A percentile compares a stretch with the other conserved stretches of the same genome.
Evolutionary conservation across 139 green algal genomes (phyloP).

Genomic region (Eudorina sp.): DNA sequence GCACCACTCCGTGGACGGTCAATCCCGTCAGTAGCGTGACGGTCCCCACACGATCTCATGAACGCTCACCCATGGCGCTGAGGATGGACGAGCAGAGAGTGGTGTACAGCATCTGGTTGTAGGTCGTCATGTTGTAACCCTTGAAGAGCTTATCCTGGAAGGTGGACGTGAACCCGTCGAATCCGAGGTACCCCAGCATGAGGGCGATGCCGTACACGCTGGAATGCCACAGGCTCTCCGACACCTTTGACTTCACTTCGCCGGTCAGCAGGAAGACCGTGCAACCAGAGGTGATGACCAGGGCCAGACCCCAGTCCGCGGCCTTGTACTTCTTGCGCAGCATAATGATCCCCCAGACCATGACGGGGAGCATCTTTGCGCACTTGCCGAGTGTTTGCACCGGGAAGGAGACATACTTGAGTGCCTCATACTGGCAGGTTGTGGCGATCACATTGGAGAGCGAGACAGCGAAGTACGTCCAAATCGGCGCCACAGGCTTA

Average conservation of each 20-base stretch:
- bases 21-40: too few relatives aligned
- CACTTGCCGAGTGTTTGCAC: slow-evolving; percentile 96
- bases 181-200: slow-evolving; percentile 95
- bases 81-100: slow-evolving; percentile 78
- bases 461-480: slow-evolving; percentile 84
- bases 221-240: slow-evolving; percentile 49
- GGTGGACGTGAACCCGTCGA: slow-evolving; percentile 98
- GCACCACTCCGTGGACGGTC: too few relatives aligned
- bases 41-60: too few relatives aligned
- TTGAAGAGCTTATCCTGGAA: slow-evolving; percentile 96
- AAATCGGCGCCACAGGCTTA: slow-evolving; percentile 81
- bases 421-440: slow-evolving; percentile 98
- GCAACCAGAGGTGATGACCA: slow-evolving; percentile 89
- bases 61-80: slow-evolving; percentile 58
- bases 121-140: slow-evolving; percentile 95
- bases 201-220: slow-evolving; percentile 82
- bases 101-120: slow-evolving; percentile 93
- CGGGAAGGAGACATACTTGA: slow-evolving; percentile 97
- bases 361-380: slow-evolving; percentile 97
- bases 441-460: slow-evolving; percentile 97
- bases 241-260: slow-evolving; percentile 62
- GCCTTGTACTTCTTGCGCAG: slow-evolving; percentile 88
- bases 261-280: slow-evolving; percentile 86
- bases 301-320: slow-evolving; percentile 86
- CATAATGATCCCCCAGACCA: slow-evolving; percentile 96